Evolutionary conservation across 768 basidiomycete species (phyloP).

Genomic region (Suillus clintonianus): DNA sequence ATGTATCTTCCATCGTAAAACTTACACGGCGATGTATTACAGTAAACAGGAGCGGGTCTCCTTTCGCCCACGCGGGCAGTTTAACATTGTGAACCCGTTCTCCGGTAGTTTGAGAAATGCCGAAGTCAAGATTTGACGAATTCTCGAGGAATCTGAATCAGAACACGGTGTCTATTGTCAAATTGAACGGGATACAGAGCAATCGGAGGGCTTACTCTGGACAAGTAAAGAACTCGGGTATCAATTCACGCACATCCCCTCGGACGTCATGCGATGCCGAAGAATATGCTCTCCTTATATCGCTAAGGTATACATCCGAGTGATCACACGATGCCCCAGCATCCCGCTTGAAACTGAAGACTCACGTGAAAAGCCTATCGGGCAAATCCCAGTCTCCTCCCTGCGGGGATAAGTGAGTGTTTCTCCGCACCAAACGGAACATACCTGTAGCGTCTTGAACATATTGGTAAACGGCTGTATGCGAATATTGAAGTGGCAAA

Average conservation of each 20-base stretch:
- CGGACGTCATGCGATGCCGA: slow-evolving; percentile 85
- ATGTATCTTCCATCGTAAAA: not conserved
- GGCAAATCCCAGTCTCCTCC: slow-evolving; percentile 96
- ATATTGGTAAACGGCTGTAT: slow-evolving; percentile 90
- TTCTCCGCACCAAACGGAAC: slow-evolving; percentile 7
- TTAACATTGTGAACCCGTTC: slow-evolving; percentile 87
- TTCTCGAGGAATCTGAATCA: slow-evolving; percentile 90
- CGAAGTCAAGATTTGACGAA: slow-evolving; percentile 76
- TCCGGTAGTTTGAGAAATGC: slow-evolving; percentile 67
- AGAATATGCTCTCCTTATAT: slow-evolving; percentile 77
- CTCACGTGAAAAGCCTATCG: slow-evolving; percentile 79
- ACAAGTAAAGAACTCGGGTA: slow-evolving; percentile 85
- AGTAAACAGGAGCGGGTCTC: slow-evolving; percentile 83
- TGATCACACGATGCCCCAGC: not conserved
- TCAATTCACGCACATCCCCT: slow-evolving; percentile 91
- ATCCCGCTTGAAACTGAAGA: not conserved
- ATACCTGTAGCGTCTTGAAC: slow-evolving; percentile 84
- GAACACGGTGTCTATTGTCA: slow-evolving; percentile 1
- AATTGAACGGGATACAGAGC: not conserved
- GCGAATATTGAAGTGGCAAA: slow-evolving; percentile 91
- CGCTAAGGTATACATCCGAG: slow-evolving; percentile 45
- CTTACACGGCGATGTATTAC: slow-evolving; percentile 71
- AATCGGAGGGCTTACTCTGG: slow-evolving; percentile 60
- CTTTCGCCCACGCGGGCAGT: slow-evolving; percentile 87
- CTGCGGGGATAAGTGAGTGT: slow-evolving; percentile 35